phyloP scores from a whole-genome alignment of 495 filamentous ascomycete genomes.

The Aspergillus affinis region DNA sequence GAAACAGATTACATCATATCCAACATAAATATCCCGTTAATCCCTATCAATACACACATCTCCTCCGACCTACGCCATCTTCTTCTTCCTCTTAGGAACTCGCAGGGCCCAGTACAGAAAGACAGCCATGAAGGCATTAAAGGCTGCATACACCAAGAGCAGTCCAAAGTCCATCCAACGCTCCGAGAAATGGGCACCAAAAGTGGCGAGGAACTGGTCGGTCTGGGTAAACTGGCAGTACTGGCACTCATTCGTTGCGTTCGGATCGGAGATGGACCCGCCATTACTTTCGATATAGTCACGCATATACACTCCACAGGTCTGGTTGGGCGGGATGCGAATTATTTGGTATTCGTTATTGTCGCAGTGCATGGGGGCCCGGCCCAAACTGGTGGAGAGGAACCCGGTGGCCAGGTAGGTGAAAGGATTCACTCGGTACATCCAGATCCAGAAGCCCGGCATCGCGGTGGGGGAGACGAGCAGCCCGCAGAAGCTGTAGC shows the following conservation, averaged over 20 bases:
- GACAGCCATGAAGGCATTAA: slow-evolving; percentile 64
- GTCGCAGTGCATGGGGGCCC: slow-evolving; percentile 48
- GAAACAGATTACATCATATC: no score
- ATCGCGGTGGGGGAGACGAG: no score
- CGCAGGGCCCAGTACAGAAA: slow-evolving; percentile 66
- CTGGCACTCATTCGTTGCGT: slow-evolving; percentile 36
- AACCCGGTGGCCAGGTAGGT: slow-evolving; percentile 44
- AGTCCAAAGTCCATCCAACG: slow-evolving; percentile 50
- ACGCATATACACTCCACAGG: slow-evolving; percentile 49
- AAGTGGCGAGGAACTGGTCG: slow-evolving; percentile 38
- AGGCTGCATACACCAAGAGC: slow-evolving; percentile 56
- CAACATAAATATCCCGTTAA: no score
- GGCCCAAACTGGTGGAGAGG: slow-evolving; percentile 50
- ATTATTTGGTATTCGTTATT: slow-evolving; percentile 54
- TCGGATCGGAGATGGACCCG: slow-evolving; percentile 19
- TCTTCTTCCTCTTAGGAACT: slow-evolving; percentile 55
- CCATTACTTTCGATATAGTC: slow-evolving; percentile 5
- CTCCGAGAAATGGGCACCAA: slow-evolving; percentile 37
- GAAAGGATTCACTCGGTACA: slow-evolving; percentile 65
- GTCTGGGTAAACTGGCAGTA: slow-evolving; percentile 43
- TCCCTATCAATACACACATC: no score
- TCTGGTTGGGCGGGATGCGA: slow-evolving; percentile 41
- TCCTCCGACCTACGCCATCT: no score
- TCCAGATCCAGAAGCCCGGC: slow-evolving; percentile 71
- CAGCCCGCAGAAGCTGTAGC: no score